Evolutionary conservation across 768 basidiomycete genomes (phyloP), one percentile per base, ranked within the genome.

Genomic region (Boletus rex-veris): DNA sequence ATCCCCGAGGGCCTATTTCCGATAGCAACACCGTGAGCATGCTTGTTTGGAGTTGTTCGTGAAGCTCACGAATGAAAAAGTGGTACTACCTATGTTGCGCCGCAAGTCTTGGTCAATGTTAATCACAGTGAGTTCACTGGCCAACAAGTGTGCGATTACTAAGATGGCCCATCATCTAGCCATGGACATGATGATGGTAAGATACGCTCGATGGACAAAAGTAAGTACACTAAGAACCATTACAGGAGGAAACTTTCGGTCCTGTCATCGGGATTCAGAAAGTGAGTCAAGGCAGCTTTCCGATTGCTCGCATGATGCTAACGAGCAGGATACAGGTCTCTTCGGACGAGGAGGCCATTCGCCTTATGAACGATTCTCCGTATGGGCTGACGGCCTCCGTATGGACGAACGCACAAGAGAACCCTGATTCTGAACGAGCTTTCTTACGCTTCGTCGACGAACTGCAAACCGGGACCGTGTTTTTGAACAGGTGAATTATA

Each of bases 351-450:
- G 92, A 96, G 67, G 97, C 97, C 1, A 73, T 98, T 52, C 67
- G 71, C 16, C 80, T 98, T 31, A 99, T 99, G 90, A 98, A 99
- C 69, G 94, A 98, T 69, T 97, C 95, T 15, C 83, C 82, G 0
- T 98, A 95, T 65, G 97, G 97, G 14, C 78, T 99, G 19, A 99
- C 96, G 2, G 92, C 92, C 5, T 94, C 92, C 16, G 69, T 99
- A 31, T 99, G 96, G 97, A 98, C 97, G 1, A 81, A 90, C 61
- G 80, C 77, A 0, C 77, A 80, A 28, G 72, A 71, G 4, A 79
- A 84, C 53, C 69, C 77, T 0, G 79, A 79, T n/a, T 90, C 89
- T 0, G 79, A 88, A 57, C 64, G 71, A 3, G 84, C 81, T 0
- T 97, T 98, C 73, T 62, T 86, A 52, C 71, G 67, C 44, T 61